phyloP scores from a whole-genome alignment of 2,329 filamentous ascomycete genomes.

The Penicillium sp. region DNA sequence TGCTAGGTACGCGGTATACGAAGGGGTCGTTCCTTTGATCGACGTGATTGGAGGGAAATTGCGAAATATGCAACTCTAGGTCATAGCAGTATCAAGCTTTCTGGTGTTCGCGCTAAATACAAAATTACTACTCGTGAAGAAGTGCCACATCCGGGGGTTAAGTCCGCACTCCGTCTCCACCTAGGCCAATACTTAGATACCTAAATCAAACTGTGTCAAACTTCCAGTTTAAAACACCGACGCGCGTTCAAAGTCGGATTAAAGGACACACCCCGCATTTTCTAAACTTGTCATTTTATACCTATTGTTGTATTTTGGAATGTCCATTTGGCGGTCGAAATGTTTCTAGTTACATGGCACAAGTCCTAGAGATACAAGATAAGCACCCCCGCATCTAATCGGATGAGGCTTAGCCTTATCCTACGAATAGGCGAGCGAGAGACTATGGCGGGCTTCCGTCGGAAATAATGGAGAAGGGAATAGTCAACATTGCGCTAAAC shows the following conservation, averaged over 20 bases:
- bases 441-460: not conserved
- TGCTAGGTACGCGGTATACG: not conserved
- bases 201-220: not conserved
- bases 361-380: not conserved
- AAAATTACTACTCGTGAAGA: not conserved
- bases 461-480: not conserved
- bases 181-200: too few relatives aligned
- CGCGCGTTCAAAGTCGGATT: not conserved
- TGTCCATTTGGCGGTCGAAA: not conserved
- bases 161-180: too few relatives aligned
- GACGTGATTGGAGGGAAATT: not conserved
- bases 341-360: not conserved
- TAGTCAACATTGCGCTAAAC: not conserved
- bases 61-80: not conserved
- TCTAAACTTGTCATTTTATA: not conserved
- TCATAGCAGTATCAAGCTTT: not conserved
- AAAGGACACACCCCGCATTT: fast-evolving
- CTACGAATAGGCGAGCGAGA: not conserved
- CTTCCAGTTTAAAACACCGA: not conserved
- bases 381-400: not conserved
- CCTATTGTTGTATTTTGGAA: not conserved
- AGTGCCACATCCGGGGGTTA: not conserved
- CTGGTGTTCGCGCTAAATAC: not conserved
- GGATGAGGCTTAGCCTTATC: not conserved
- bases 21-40: not conserved